phyloP scores from a whole-genome alignment of 768 basidiomycete genomes.

The Russula ochroleuca region DNA sequence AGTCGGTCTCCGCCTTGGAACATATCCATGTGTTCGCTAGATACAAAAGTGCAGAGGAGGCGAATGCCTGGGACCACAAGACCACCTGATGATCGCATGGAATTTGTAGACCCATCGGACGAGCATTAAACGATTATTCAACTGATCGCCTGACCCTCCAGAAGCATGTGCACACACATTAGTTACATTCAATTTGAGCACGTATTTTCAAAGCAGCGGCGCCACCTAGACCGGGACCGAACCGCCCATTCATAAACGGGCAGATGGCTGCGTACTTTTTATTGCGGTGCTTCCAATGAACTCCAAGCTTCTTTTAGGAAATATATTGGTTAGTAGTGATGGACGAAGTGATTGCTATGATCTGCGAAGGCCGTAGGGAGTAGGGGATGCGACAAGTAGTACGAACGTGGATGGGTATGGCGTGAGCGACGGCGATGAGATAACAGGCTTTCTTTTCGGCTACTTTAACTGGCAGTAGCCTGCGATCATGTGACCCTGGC shows the following conservation, averaged over 20 bases:
- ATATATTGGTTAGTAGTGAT: not conserved
- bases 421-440: not conserved
- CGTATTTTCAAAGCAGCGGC: no score
- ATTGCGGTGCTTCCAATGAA: no score
- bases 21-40: constrained; percentile 87
- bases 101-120: not conserved
- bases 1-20: constrained; percentile 75
- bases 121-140: no score
- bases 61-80: not conserved
- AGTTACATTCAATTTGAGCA: no score
- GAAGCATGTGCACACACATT: no score
- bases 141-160: no score
- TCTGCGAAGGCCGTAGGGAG: no score
- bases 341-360: no score
- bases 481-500: not conserved
- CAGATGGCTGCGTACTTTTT: no score
- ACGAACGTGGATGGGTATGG: constrained; percentile 5
- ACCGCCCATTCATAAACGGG: no score
- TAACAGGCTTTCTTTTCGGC: constrained; percentile 9
- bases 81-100: not conserved
- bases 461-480: not conserved
- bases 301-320: no score
- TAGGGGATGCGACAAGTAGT: not conserved
- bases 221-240: no score
- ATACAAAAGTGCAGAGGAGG: constrained; percentile 40